phyloP scores from a whole-genome alignment of 192 early-diverging fungal species.

The Lobosporangium transversale region DNA sequence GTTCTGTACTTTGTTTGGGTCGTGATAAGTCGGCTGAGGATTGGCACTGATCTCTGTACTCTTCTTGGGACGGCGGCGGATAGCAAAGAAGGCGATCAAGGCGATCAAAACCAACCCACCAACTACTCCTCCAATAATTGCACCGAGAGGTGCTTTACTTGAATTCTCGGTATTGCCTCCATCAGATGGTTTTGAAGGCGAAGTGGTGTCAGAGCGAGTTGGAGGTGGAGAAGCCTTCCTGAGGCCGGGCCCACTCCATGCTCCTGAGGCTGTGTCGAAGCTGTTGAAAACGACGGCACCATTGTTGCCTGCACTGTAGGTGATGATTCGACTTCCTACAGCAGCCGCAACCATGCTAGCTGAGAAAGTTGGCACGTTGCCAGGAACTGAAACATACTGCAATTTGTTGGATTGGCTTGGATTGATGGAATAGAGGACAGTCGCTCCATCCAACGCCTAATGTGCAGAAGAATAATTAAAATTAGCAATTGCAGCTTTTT shows the following conservation, averaged over 20 bases:
- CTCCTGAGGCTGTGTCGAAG: slow-evolving; percentile 13
- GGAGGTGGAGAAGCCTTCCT: slow-evolving; percentile 8
- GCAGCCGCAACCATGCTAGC: slow-evolving; percentile 8
- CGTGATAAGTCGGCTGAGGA: not conserved
- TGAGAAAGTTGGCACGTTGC: slow-evolving; percentile 30
- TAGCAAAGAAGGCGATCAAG: slow-evolving; percentile 23
- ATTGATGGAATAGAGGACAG: slow-evolving; percentile 27
- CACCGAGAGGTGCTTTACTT: slow-evolving; percentile 2
- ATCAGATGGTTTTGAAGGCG: not conserved
- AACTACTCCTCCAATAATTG: slow-evolving; percentile 35
- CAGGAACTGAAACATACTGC: not conserved
- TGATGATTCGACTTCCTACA: slow-evolving; percentile 12
- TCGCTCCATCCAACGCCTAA: slow-evolving; percentile 32
- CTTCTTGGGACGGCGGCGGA: slow-evolving; percentile 14
- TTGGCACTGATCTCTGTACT: not conserved
- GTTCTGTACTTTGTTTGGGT: not conserved
- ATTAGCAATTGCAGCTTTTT: not conserved
- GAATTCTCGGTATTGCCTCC: not conserved
- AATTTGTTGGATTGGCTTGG: slow-evolving; percentile 28
- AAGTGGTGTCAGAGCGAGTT: not conserved
- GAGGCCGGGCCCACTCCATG: slow-evolving; percentile 27
- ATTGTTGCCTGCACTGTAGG: slow-evolving; percentile 11
- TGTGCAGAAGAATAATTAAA: not conserved
- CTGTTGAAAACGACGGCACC: slow-evolving; percentile 15
- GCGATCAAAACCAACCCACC: slow-evolving; percentile 30